Evolutionary conservation across 768 basidiomycete genomes (phyloP), one percentile per base, ranked within the genome.

Genomic region (Lactarius quietus): DNA sequence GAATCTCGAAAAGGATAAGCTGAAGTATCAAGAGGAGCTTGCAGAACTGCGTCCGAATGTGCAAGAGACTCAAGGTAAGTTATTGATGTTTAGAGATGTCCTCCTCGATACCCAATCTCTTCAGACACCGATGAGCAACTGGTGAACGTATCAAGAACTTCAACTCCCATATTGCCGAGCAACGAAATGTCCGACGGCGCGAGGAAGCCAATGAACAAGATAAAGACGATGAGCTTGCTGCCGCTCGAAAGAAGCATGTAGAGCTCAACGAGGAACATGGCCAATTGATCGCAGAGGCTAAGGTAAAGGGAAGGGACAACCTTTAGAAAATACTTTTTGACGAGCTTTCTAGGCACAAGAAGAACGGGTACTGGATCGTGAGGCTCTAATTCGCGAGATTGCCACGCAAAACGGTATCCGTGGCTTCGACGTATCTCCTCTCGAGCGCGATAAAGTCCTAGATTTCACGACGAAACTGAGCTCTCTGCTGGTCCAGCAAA

Each of bases 121-220:
- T 53, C 31, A 93, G 93, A 88, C 57, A 84, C 85, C 8, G 87
- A 93, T 61, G 87, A 89, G 54, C 88, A 93, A 65, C 78, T 96
- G 15, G 76, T 82, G 55, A 74, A 18, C 84, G 86, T 23, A 67
- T 86, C 55, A 75, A 79, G 39, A 85, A 85, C 63, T 87, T 88
- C 63, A 84, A 87, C 69, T 79, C 84, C 31, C 81, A 87, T 64
- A 79, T 88, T 60, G 74, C 74, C 55, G 70, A 76, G 56, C 81
- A 85, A 59, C 84, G 81, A 69, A 79, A 82, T 59, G 82, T 80
- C 62, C 79, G 80, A 60, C 74, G 75, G 15, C 66, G 74, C 1
- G 82, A 86, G 63, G 79, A 84, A 59, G 76, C 76, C n/a, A 82
- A 80, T 61, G 80, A 81, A 59, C 82, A 87, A 54, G 86, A 85